Conservation (phyloP, 2,329 filamentous ascomycete genomes). For the Phaeosphaeriaceae sp. region DNA sequence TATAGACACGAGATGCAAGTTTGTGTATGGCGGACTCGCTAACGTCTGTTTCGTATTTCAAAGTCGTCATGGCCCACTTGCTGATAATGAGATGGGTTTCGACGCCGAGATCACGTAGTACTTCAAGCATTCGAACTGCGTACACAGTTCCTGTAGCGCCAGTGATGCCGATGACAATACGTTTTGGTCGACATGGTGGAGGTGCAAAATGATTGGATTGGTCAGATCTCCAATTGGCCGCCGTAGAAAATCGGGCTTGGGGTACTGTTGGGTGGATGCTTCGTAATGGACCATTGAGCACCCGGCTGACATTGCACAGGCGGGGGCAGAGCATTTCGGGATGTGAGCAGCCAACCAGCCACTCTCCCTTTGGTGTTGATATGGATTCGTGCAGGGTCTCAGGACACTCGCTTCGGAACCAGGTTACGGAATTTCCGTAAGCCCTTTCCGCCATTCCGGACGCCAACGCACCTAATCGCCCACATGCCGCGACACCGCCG, state of each 20-base stretch:
- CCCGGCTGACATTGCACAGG: neutral
- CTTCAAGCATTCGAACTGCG: constrained; percentile 52
- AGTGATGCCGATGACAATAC: constrained; percentile 58
- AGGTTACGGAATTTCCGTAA: neutral
- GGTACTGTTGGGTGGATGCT: neutral
- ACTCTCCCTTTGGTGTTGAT: neutral
- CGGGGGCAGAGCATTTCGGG: neutral
- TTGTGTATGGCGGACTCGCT: constrained; percentile 1
- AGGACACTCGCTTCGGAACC: neutral
- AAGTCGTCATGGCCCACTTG: constrained; percentile 58
- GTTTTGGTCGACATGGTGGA: neutral
- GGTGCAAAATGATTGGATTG: neutral
- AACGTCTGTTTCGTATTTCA: constrained; percentile 17
- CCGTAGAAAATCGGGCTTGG: neutral
- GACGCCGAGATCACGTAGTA: constrained; percentile 38
- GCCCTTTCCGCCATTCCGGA: neutral
- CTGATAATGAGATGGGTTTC: constrained; percentile 54
- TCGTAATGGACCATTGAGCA: neutral
- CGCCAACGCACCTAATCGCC: neutral
- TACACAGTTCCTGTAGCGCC: constrained; percentile 57
- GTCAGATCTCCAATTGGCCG: neutral
- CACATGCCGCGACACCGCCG: too few species aligned
- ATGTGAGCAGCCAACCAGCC: neutral
- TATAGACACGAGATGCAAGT: constrained; percentile 38
- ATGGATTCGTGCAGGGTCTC: neutral